Base-by-base conservation (phyloP, 306 rosid genomes). In the Vigna reflexopilosa region DNA sequence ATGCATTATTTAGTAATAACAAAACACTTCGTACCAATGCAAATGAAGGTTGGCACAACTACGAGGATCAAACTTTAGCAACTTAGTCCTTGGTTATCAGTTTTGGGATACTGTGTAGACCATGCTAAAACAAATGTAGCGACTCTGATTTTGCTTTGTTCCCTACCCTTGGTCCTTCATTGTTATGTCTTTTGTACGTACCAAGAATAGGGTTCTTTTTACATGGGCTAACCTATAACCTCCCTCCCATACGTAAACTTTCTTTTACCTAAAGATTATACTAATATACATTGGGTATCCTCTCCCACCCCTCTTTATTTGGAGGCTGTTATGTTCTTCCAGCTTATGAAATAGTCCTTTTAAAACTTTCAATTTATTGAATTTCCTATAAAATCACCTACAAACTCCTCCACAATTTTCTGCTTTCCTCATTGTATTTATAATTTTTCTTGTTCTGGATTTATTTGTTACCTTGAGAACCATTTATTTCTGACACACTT, bases 401-500 rank as follows among this genome's bases (percentile, higher is more conserved):
- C 3, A 40, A 38, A 38, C 9, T 58, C 63, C 42, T 12, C 50
- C 3, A 34, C 15, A 22, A 30, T 9, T 30, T 16, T 19, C 45
- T 47, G 38, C 28, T 58, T 49, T 45, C 22, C 16, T n/a, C 2
- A 47, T 38, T 67, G 16, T 30, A 24, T 66, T 22, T 15, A n/a
- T 44, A 52, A 45, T 16, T 64, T 54, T 15, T 64, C 42, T 34
- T 48, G 19, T 65, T 75, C 26, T 6, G 2, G 16, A 19, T 66
- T 66, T 52, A 61, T 36, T 51, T 3, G 49, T 64, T 66, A 79
- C 88, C 79, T 85, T 79, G 70, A 49, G 80, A 85, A 26, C 65
- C 42, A 34, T n/a, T 57, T 19, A 42, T 65, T 44, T 71, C 49
- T 38, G 38, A 42, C 72, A 51, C 67, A 49, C 13, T 49, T 61